These are phyloP conservation scores for Gautieria morchelliformis DNA, from an alignment of 768 basidiomycete genomes.

Conservation along the genomic window DNA sequence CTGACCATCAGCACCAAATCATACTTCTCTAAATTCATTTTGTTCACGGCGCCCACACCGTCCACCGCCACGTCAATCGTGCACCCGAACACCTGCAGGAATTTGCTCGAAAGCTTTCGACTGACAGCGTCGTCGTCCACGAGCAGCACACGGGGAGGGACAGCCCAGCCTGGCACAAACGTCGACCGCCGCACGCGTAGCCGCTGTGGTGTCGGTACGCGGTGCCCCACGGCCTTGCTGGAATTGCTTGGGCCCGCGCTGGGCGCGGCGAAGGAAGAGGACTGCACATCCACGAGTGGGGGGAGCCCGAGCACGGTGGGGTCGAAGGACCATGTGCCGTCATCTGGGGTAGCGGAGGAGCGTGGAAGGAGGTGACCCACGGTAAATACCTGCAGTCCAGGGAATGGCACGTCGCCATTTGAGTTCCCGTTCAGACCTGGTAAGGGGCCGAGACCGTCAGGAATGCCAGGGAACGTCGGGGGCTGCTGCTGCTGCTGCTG, in stretches of 20 bases:
- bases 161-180: conserved; percentile 85
- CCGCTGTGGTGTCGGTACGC: conserved; percentile 5
- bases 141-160: conserved; percentile 81
- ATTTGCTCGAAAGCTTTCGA: conserved; percentile 80
- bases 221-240: background rate
- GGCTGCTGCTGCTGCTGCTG: background rate
- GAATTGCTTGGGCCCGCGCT: background rate
- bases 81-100: conserved; percentile 92
- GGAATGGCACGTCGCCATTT: conserved; percentile 30
- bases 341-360: conserved; percentile 24
- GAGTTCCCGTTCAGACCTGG: conserved; percentile 9
- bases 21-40: conserved; percentile 95
- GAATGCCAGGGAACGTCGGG: background rate
- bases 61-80: conserved; percentile 91
- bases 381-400: conserved; percentile 73
- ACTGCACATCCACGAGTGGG: background rate
- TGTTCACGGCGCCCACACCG: conserved; percentile 84
- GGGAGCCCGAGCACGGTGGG: background rate
- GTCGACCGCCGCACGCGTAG: conserved; percentile 66
- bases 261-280: background rate
- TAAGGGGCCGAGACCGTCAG: background rate
- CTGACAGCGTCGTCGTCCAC: conserved; percentile 96
- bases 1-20: conserved; percentile 86
- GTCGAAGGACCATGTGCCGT: conserved; percentile 55
- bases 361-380: conserved; percentile 67